Conservation (phyloP, 202 grass and related monocot genomes). For the Hordeum pubiflorum region DNA sequence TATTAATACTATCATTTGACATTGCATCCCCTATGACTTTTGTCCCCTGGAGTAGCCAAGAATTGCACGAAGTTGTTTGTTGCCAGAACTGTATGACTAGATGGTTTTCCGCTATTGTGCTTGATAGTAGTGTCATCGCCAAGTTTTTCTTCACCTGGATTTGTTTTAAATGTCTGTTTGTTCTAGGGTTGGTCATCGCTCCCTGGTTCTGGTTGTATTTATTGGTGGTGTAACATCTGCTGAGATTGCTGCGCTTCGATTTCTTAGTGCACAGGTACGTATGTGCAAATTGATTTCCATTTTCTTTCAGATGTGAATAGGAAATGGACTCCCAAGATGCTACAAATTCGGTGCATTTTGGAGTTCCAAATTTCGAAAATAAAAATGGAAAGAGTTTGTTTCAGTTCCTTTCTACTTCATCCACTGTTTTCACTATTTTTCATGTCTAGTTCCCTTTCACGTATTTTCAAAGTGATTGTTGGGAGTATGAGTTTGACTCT, state of each 20-base stretch:
- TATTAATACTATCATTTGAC: conserved; percentile 1
- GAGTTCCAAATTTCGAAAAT: not conserved
- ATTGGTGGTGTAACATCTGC: conserved; percentile 85
- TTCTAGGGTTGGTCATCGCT: conserved; percentile 62
- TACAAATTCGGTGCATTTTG: not conserved
- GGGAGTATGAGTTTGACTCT: not conserved
- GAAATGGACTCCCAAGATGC: not conserved
- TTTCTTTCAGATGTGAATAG: not conserved
- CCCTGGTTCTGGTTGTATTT: conserved; percentile 80
- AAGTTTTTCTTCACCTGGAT: not conserved
- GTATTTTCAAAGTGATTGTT: not conserved
- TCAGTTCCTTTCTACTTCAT: too few species aligned
- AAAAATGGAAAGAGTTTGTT: not conserved
- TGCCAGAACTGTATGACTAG: not conserved
- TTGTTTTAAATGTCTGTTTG: conserved; percentile 1
- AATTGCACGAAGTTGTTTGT: not conserved
- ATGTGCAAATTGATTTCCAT: not conserved
- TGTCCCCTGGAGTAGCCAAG: not conserved
- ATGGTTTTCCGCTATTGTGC: not conserved
- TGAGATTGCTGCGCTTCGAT: conserved; percentile 88
- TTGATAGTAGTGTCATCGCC: not conserved
- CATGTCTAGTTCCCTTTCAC: not conserved
- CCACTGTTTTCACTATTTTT: not conserved
- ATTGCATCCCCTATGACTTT: not conserved
- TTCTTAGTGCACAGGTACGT: conserved; percentile 90